These are phyloP conservation scores for Fusarium vanettenii DNA, from an alignment of 2,329 filamentous ascomycete species.

Conservation along the genomic window DNA sequence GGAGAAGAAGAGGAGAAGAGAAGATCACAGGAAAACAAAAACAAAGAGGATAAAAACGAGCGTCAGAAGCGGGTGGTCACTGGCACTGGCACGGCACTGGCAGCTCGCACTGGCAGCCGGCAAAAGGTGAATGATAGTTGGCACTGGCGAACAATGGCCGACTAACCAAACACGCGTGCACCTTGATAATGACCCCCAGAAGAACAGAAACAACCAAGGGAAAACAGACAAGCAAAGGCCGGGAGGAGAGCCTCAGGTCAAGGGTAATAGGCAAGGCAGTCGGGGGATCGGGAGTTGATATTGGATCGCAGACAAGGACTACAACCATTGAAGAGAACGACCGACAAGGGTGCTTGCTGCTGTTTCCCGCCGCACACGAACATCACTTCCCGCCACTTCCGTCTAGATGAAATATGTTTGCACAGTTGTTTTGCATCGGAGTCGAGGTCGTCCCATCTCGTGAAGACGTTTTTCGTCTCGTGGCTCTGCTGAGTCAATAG, in stretches of 20 bases:
- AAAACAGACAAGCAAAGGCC: neutral
- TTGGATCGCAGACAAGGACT: slow-evolving; percentile 3
- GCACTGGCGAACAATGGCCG: slow-evolving; percentile 7
- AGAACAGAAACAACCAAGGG: neutral
- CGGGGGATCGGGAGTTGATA: neutral
- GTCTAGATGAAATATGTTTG: slow-evolving; percentile 10
- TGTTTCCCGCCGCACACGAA: slow-evolving; percentile 34
- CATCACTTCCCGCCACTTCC: slow-evolving; percentile 19
- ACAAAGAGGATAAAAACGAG: neutral
- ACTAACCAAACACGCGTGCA: neutral
- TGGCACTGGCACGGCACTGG: slow-evolving; percentile 10
- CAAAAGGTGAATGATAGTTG: slow-evolving; percentile 7
- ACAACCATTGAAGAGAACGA: slow-evolving; percentile 9
- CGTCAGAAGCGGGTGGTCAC: neutral
- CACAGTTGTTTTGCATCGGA: neutral
- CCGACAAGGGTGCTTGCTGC: slow-evolving; percentile 34
- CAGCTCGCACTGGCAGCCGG: slow-evolving; percentile 10
- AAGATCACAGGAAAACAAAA: neutral
- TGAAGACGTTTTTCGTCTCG: neutral
- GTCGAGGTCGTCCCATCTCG: neutral
- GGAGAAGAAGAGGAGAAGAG: neutral
- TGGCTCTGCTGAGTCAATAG: neutral
- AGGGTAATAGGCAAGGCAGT: neutral
- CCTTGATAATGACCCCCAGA: neutral
- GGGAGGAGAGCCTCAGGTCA: neutral